Percentiles rank a stretch among this genome's conserved stretches.
Conservation (phyloP, 2,329 filamentous ascomycete species). For the Cladosporium cucumerinum region DNA sequence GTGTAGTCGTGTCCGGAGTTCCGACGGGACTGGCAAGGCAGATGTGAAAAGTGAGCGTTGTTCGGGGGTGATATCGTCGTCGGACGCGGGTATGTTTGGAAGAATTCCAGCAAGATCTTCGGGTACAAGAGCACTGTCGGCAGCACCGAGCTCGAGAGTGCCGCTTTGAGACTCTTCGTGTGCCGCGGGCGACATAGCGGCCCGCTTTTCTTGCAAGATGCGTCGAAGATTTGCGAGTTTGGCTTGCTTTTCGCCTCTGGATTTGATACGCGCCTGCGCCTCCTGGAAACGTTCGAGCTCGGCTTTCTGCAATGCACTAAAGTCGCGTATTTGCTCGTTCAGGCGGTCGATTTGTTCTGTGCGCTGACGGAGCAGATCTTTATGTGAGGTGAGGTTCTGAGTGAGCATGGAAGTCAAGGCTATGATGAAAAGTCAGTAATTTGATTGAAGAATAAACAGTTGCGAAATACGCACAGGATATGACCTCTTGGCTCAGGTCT, state of each 20-base stretch:
- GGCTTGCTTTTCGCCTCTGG: slow-evolving; percentile 61
- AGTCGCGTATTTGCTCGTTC: slow-evolving; percentile 75
- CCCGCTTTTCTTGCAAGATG: slow-evolving; percentile 59
- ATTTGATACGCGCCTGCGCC: slow-evolving; percentile 62
- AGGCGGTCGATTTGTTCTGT: slow-evolving; percentile 79
- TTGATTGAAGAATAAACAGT: slow-evolving; percentile 17
- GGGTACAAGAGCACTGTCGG: slow-evolving; percentile 5
- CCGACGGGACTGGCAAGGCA: slow-evolving; percentile 21
- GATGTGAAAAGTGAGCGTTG: slow-evolving; percentile 26
- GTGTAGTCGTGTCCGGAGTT: slow-evolving; percentile 63
- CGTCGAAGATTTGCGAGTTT: slow-evolving; percentile 75
- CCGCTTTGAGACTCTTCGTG: slow-evolving; percentile 50
- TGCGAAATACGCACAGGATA: slow-evolving; percentile 61
- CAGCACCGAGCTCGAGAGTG: background rate
- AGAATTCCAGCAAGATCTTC: slow-evolving; percentile 4
- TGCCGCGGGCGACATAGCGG: slow-evolving; percentile 12
- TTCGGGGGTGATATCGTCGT: background rate
- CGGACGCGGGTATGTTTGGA: background rate
- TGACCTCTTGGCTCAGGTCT: slow-evolving; percentile 76
- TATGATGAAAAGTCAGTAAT: slow-evolving; percentile 40
- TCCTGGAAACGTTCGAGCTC: slow-evolving; percentile 71
- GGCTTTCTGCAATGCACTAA: slow-evolving; percentile 73
- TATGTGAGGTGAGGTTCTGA: slow-evolving; percentile 75
- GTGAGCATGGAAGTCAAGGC: slow-evolving; percentile 80
- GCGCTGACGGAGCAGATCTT: slow-evolving; percentile 75